A percentile compares a stretch with the other conserved stretches of the same genome.
These are phyloP conservation scores for Aspergillus biplanus DNA, from an alignment of 495 filamentous ascomycete genomes.

Conservation along the genomic window DNA sequence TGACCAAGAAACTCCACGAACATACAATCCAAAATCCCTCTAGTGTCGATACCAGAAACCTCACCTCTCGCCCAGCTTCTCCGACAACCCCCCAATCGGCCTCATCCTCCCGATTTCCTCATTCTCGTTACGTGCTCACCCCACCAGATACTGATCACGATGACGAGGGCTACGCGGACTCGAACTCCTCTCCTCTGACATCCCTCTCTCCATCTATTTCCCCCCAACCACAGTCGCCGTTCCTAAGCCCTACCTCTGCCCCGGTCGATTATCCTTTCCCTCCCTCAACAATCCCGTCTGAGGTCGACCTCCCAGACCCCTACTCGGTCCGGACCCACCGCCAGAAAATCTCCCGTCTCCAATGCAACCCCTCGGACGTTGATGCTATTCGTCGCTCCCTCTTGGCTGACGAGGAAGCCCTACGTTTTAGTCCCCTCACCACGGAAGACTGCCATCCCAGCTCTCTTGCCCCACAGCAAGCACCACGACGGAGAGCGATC, in stretches of 20 bases:
- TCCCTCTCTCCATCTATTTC: constrained; percentile 22
- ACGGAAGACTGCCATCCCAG: constrained; percentile 51
- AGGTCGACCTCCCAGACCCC: constrained; percentile 18
- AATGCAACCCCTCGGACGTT: constrained; percentile 42
- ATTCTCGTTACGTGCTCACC: constrained; percentile 43
- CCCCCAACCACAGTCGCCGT: constrained; percentile 31
- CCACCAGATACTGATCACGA: constrained; percentile 50
- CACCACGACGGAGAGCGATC: constrained; percentile 34
- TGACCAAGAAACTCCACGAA: constrained; percentile 52
- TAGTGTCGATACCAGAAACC: constrained; percentile 13
- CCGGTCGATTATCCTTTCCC: constrained; percentile 29
- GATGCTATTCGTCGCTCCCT: constrained; percentile 44
- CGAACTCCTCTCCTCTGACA: constrained; percentile 30
- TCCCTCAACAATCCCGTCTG: constrained; percentile 7
- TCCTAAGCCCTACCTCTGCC: constrained; percentile 41
- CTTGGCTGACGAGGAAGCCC: constrained; percentile 29
- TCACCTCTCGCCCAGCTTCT: constrained; percentile 14
- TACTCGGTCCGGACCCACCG: constrained; percentile 39
- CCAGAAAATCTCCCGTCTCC: constrained; percentile 48
- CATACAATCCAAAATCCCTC: constrained; percentile 41
- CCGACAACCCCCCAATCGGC: constrained; percentile 22
- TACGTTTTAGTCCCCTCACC: constrained; percentile 18
- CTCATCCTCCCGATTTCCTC: constrained; percentile 19
- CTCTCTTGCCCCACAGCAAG: constrained; percentile 42
- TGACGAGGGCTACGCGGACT: constrained; percentile 39